Conservation (phyloP, 2,329 filamentous ascomycete genomes). For the Verticillium klebahnii region DNA sequence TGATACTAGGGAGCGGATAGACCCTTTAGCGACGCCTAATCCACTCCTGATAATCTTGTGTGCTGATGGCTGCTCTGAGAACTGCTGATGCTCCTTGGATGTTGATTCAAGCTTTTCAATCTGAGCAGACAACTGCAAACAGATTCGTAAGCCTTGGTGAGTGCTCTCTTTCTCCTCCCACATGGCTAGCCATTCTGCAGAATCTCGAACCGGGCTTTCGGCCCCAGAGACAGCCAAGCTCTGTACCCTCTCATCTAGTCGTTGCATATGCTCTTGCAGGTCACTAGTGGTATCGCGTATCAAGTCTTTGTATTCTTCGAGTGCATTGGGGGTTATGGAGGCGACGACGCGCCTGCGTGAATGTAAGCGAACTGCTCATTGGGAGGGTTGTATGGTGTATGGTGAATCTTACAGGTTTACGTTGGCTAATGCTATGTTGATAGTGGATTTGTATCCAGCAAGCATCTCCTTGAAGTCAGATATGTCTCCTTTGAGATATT, state of each 20-base stretch:
- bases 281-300: neutral
- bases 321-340: neutral
- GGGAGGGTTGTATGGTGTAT: neutral
- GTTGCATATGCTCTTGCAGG: constrained; percentile 1
- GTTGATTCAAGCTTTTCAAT: constrained; percentile 5
- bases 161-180: constrained; percentile 1
- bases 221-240: neutral
- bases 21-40: constrained; percentile 10
- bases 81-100: constrained; percentile 11
- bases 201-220: neutral
- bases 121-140: neutral
- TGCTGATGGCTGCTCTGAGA: constrained; percentile 14
- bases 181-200: neutral
- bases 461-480: constrained; percentile 3
- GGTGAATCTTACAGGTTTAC: constrained; percentile 1
- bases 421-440: constrained; percentile 4
- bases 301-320: constrained; percentile 4
- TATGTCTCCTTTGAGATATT: constrained; percentile 7
- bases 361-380: neutral
- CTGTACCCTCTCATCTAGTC: constrained; percentile 1
- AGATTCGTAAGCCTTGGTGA: constrained; percentile 2
- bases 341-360: neutral
- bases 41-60: constrained; percentile 13
- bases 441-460: constrained; percentile 6
- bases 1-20: constrained; percentile 12